Evolutionary conservation across 352 stramenopile genomes (phyloP).

Genomic region (Aphanomyces astaci): DNA sequence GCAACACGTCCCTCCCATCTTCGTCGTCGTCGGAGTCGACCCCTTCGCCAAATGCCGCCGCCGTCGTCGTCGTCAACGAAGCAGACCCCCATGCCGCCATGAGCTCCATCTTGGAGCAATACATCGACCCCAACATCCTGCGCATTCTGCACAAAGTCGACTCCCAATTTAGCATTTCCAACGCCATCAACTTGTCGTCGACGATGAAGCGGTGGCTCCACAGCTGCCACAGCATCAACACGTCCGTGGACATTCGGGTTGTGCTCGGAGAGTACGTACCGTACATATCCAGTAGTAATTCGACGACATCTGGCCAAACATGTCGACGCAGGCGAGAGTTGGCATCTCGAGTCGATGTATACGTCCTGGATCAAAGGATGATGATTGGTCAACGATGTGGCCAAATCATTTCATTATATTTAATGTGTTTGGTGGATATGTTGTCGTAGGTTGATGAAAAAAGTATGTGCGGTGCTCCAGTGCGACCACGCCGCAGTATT

Average conservation of each 20-base stretch:
- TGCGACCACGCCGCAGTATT: slow-evolving; percentile 60
- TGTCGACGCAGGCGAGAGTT: too few species aligned
- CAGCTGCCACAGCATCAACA: slow-evolving; percentile 48
- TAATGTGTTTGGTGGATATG: too few species aligned
- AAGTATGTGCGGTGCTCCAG: slow-evolving; percentile 51
- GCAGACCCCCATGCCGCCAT: slow-evolving; percentile 24
- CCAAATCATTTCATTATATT: too few species aligned
- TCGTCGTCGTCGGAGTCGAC: slow-evolving; percentile 30
- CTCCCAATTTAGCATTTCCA: slow-evolving; percentile 79
- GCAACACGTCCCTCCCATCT: too few species aligned
- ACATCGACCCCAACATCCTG: slow-evolving; percentile 71
- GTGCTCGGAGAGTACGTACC: slow-evolving; percentile 27
- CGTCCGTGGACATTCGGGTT: slow-evolving; percentile 38
- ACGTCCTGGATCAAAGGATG: too few species aligned
- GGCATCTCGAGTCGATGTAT: too few species aligned
- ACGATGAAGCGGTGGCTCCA: slow-evolving; percentile 74
- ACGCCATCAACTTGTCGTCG: slow-evolving; percentile 53
- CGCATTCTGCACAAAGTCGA: slow-evolving; percentile 78
- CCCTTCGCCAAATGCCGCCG: slow-evolving; percentile 24
- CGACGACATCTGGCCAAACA: too few species aligned
- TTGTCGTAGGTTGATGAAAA: slow-evolving; percentile 34
- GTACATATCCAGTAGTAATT: too few species aligned
- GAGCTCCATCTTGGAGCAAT: slow-evolving; percentile 35
- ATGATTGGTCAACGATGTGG: too few species aligned
- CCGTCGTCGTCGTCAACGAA: slow-evolving; percentile 20